Evolutionary conservation across 148 eudicot genomes (phyloP).

Genomic region (Nyssa sinensis): DNA sequence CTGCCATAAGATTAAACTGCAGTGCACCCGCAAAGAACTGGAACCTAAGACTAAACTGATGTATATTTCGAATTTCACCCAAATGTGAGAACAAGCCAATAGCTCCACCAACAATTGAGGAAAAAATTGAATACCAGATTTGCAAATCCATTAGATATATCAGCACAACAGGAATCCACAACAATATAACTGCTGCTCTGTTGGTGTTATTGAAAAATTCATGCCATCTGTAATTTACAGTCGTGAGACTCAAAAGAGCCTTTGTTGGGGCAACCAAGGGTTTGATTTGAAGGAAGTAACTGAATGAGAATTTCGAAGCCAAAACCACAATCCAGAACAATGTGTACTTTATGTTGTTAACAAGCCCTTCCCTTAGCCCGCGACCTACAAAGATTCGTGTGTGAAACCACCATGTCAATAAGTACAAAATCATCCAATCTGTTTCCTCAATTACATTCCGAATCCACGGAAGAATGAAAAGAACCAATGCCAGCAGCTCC

Average conservation of each 20-base stretch:
- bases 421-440: conserved; percentile 53
- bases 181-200: conserved; percentile 55
- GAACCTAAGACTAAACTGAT: conserved; percentile 85
- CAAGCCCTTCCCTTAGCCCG: conserved; percentile 77
- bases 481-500: conserved; percentile 62
- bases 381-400: conserved; percentile 77
- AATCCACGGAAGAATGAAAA: conserved; percentile 76
- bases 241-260: conserved; percentile 47
- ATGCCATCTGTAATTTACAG: conserved; percentile 56
- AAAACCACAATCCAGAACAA: conserved; percentile 71
- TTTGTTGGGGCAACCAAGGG: conserved; percentile 78
- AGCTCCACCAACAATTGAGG: conserved; percentile 60
- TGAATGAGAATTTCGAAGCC: conserved; percentile 75
- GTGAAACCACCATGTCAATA: conserved; percentile 92
- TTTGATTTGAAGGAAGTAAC: conserved; percentile 83
- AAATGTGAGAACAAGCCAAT: conserved; percentile 82
- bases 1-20: conserved; percentile 91
- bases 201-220: conserved; percentile 73
- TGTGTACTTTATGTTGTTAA: conserved; percentile 69
- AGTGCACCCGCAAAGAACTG: conserved; percentile 95
- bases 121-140: conserved; percentile 77
- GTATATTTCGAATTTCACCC: conserved; percentile 83
- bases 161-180: conserved; percentile 79
- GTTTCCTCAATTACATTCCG: conserved; percentile 65
- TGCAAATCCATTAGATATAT: conserved; percentile 84